These are phyloP conservation scores for Xylaria polymorpha DNA, from an alignment of 2,329 filamentous ascomycete genomes.

Conservation along the genomic window DNA sequence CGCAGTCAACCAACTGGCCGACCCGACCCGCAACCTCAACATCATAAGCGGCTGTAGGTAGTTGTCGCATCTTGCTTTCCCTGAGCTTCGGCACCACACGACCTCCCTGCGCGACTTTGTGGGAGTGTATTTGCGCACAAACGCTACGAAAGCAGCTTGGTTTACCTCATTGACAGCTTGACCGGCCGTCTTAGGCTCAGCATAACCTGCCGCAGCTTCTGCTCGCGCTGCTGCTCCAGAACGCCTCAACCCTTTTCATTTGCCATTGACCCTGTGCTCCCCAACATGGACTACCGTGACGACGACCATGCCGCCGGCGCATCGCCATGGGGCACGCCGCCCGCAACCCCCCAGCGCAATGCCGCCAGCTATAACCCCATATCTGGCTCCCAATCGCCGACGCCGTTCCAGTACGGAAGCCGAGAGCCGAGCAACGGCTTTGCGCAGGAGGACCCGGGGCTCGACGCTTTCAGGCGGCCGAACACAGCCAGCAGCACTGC, in stretches of 20 bases:
- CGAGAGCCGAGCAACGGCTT: slow-evolving; percentile 59
- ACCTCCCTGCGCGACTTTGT: slow-evolving; percentile 5
- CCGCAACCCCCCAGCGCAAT: slow-evolving; percentile 61
- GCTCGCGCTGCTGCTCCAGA: slow-evolving; percentile 14
- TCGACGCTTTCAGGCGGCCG: slow-evolving; percentile 58
- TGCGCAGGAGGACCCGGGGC: slow-evolving; percentile 52
- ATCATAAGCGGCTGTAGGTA: slow-evolving; percentile 21
- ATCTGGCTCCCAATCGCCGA: slow-evolving; percentile 53
- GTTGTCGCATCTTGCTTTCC: slow-evolving; percentile 2
- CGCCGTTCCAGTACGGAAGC: slow-evolving; percentile 58
- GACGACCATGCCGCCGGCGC: slow-evolving; percentile 63
- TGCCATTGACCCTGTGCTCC: slow-evolving; percentile 23
- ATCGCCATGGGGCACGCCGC: slow-evolving; percentile 68
- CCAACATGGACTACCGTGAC: slow-evolving; percentile 69
- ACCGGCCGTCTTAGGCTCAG: slow-evolving; percentile 1
- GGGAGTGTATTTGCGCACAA: neutral
- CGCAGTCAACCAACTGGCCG: slow-evolving; percentile 6
- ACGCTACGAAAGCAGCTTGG: neutral
- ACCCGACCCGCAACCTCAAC: slow-evolving; percentile 30
- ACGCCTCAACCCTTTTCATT: slow-evolving; percentile 20
- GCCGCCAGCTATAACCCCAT: slow-evolving; percentile 57
- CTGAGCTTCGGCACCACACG: slow-evolving; percentile 3
- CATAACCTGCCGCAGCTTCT: slow-evolving; percentile 7
- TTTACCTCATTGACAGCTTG: neutral
- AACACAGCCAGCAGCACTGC: slow-evolving; percentile 60